Conservation (phyloP, 352 stramenopile genomes). For the Phytophthora ramorum region DNA sequence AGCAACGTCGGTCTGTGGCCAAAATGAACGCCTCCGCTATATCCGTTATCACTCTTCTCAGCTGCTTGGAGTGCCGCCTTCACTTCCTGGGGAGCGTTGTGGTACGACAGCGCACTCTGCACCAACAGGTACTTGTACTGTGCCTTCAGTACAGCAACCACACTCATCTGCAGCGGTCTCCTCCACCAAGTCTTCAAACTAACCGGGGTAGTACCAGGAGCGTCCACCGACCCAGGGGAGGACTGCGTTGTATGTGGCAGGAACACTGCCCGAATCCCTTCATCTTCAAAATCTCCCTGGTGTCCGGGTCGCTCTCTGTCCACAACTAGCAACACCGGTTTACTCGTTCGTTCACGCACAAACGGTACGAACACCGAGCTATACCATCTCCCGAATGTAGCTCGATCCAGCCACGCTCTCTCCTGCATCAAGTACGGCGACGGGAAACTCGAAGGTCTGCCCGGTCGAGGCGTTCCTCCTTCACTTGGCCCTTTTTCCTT, state of each 20-base stretch:
- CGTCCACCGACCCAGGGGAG: neutral
- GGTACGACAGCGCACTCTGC: slow-evolving; percentile 24
- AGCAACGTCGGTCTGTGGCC: slow-evolving; percentile 28
- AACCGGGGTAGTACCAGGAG: neutral
- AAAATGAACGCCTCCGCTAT: slow-evolving; percentile 28
- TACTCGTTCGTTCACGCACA: slow-evolving; percentile 27
- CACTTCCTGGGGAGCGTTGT: slow-evolving; percentile 31
- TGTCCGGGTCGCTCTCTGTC: slow-evolving; percentile 33
- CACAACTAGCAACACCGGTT: slow-evolving; percentile 33
- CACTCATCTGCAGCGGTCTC: slow-evolving; percentile 24
- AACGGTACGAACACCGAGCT: slow-evolving; percentile 33
- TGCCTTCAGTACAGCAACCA: slow-evolving; percentile 26
- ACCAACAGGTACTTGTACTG: slow-evolving; percentile 35
- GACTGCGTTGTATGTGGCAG: slow-evolving; percentile 9
- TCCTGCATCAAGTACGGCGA: slow-evolving; percentile 30
- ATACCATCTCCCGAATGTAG: slow-evolving; percentile 36
- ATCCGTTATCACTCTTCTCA: neutral
- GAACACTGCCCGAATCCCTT: slow-evolving; percentile 27
- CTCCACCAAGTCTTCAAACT: slow-evolving; percentile 17
- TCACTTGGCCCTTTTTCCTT: slow-evolving; percentile 16
- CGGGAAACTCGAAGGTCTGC: neutral
- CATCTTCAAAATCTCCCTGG: slow-evolving; percentile 39
- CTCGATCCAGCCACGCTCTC: slow-evolving; percentile 40
- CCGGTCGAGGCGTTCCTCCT: neutral
- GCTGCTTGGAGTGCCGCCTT: slow-evolving; percentile 20